A percentile compares a stretch with the other conserved stretches of the same genome.
These are phyloP conservation scores for Ceratocystiopsis sp. DNA, from an alignment of 2,329 filamentous ascomycete genomes.

Conservation along the genomic window DNA sequence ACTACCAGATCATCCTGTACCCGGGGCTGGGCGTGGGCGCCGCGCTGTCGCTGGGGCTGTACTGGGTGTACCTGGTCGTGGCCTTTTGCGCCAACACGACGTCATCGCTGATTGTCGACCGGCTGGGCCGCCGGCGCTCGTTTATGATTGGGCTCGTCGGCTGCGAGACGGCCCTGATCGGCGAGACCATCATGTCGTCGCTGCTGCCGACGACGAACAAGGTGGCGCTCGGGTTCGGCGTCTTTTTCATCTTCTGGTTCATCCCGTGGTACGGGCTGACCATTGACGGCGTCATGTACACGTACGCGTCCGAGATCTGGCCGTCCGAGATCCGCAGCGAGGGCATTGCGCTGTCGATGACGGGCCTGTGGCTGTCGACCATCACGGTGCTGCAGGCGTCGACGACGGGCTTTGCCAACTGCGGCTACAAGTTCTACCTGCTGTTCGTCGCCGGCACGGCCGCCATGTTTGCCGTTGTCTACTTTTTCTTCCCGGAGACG, in stretches of 20 bases:
- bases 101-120: conserved; percentile 11
- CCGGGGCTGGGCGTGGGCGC: conserved; percentile 25
- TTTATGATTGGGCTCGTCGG: conserved; percentile 10
- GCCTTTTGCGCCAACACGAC: conserved; percentile 18
- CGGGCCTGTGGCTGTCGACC: conserved; percentile 1
- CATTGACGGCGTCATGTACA: conserved; percentile 1
- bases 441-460: not conserved
- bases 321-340: not conserved
- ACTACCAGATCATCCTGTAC: conserved; percentile 2
- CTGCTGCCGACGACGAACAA: not conserved
- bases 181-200: not conserved
- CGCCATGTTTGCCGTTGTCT: not conserved
- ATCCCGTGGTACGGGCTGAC: conserved; percentile 1
- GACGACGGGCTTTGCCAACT: not conserved
- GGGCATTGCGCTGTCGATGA: conserved; percentile 1
- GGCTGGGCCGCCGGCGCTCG: conserved; percentile 9
- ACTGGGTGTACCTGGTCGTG: conserved; percentile 21
- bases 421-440: conserved; percentile 1
- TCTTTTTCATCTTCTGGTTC: conserved; percentile 2
- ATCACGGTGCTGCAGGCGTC: not conserved
- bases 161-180: not conserved
- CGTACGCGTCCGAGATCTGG: not conserved
- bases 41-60: conserved; percentile 44
- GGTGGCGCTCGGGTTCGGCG: not conserved
- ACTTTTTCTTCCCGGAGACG: not conserved